Evolutionary conservation across 208 protist genomes (phyloP), one percentile per base, ranked within the genome.

Genomic region (Herpetomonas samuelpessoai): DNA sequence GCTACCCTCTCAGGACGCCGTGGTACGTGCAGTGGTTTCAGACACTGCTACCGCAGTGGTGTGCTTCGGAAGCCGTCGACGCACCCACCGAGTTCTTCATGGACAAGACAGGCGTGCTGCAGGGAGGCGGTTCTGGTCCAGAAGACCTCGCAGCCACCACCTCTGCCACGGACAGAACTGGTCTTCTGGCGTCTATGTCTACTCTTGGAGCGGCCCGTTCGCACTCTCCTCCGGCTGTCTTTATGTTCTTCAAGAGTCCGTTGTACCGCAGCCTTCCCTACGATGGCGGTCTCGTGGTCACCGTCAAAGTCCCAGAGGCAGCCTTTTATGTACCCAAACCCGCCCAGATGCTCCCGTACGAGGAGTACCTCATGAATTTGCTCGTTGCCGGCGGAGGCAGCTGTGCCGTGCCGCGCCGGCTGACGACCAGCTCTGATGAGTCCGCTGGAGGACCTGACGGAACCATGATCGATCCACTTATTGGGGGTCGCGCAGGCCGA

Each of bases 231-330:
- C 76, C 79, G 1, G 59, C 58, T 14, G 51, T 93, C 18, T 88
- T 79, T 59, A 58, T 62, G 38, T 56, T 88, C 10, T 93, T 86
- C 29, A 67, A 66, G 41, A 59, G 74, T 24, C 21, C 52, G 25
- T 53, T 57, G 10, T 79, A 78, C 54, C 83, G 87, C 41, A 87
- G 86, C 46, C 54, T 93, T 12, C 72, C 72, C 0, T 91, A 88
- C 60, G 51, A 74, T 9, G 76, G 72, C 3, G 63, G 69, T 2
- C 58, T 91, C 41, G 53, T 74, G 21, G 16, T 83, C 9, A 50
- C 57, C 3, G 10, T 80, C 25, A 52, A 58, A n/a, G 47, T 69
- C 49, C 46, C 69, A 3, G 28, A 57, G 14, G 53, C 63, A 44
- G 21, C 25, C 16, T 18, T 25, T 10, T 68, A 62, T 48, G 52